Evolutionary conservation across 2,329 filamentous ascomycete genomes (phyloP), one percentile per base, ranked within the genome.

Genomic region (Fusarium nurragi): DNA sequence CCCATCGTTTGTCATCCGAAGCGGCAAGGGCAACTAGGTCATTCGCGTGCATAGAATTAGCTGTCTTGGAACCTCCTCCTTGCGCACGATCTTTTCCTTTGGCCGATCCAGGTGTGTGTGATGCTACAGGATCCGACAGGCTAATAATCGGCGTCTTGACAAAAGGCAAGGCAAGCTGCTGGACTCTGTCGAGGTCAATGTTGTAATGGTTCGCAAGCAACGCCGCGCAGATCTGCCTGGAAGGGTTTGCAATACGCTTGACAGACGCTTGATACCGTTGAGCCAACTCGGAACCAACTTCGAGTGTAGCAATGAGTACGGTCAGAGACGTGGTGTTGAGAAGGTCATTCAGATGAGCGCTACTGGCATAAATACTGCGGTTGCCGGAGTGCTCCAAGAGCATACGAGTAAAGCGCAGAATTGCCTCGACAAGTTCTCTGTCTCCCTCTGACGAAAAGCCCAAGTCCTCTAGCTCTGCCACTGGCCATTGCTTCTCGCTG

Each of bases 301-400:
- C 88, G 38, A 99, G 85, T 10, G 93, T 90, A 26, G 86, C 86
- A 73, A 91, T 88, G 51, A 99, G 83, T 45, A 99, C 84, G 25
- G 88, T 86, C 55, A 94, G 83, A 22, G 91, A 94, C 4, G 92
- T 94, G 40, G 91, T 94, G 77, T 97, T 92, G 58, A 99, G 86
- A 37, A 99, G 84, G 74, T 94, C 90, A 75, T 94, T 95, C 61
- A 99, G 81, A 71, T 96, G 92, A 67, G 90, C 85, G 76, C 94
- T 98, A 81, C 95, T 99, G 60, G 90, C 92, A 77, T 98, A 99
- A 71, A 99, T 89, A 79, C 94, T 97, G 69, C 96, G 86, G 75
- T 99, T 99, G 59, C 94, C 95, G 77, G 95, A 99, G 75, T 97
- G 95, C 75, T 98, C 93, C 48, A 98, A 81, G 26, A 99, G 83